Percentiles rank a stretch among this genome's conserved stretches.
Evolutionary conservation across 2,329 filamentous ascomycete species (phyloP).

Genomic region (Sarocladium kiliense): DNA sequence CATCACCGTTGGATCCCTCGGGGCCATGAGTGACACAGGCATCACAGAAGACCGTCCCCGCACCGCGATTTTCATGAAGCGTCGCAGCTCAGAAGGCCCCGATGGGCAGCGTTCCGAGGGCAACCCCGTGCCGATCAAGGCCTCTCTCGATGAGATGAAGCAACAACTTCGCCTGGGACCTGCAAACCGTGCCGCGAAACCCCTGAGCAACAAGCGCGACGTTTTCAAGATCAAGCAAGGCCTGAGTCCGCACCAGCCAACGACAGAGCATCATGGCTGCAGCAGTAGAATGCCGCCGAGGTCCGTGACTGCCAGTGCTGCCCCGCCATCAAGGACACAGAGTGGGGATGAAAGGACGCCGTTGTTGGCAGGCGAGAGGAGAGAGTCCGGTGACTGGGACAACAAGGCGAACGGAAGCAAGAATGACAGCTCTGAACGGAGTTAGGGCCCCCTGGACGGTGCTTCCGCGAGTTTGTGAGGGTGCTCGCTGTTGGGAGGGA

Average conservation of each 20-base stretch:
- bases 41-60: constrained; percentile 41
- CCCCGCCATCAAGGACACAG: constrained; percentile 2
- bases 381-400: constrained; percentile 15
- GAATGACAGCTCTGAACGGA: constrained; percentile 19
- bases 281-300: constrained; percentile 16
- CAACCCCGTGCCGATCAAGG: constrained; percentile 49
- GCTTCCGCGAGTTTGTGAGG: not conserved
- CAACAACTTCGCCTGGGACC: constrained; percentile 62
- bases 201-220: constrained; percentile 51
- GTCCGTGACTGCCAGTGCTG: constrained; percentile 17
- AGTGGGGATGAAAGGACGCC: constrained; percentile 24
- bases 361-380: constrained; percentile 19
- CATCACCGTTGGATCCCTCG: constrained; percentile 29
- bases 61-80: constrained; percentile 54
- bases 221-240: constrained; percentile 63
- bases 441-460: not conserved
- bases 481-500: not conserved
- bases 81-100: constrained; percentile 48
- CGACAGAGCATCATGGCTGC: constrained; percentile 7
- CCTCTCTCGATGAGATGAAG: constrained; percentile 57
- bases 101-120: constrained; percentile 44
- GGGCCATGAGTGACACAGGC: constrained; percentile 31
- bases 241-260: constrained; percentile 15
- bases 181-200: constrained; percentile 61
- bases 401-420: constrained; percentile 8